A percentile compares a stretch with the other conserved stretches of the same genome.
Conservation (phyloP, 805 yeast species). For the Deakozyma indianensis region DNA sequence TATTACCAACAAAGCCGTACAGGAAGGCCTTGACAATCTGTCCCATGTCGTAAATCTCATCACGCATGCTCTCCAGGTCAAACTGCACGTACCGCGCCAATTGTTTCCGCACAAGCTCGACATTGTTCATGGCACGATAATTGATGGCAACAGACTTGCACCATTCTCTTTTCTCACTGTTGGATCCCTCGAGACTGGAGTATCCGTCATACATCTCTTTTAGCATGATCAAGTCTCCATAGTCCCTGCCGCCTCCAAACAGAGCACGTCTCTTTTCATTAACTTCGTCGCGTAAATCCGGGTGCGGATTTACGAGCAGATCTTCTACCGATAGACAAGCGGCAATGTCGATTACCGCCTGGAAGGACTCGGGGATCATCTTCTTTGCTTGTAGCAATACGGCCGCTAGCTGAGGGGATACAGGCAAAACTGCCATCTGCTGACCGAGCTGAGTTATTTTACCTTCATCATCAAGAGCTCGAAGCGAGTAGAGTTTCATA, state of each 20-base stretch:
- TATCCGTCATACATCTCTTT: slow-evolving; percentile 61
- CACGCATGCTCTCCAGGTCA: slow-evolving; percentile 19
- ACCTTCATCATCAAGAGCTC: slow-evolving; percentile 68
- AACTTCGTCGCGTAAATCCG: slow-evolving; percentile 71
- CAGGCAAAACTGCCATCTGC: slow-evolving; percentile 77
- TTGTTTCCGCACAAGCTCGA: slow-evolving; percentile 59
- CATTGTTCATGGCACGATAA: slow-evolving; percentile 68
- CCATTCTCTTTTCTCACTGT: slow-evolving; percentile 64
- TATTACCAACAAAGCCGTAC: slow-evolving; percentile 69
- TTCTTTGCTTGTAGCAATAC: slow-evolving; percentile 63
- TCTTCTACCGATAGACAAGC: slow-evolving; percentile 91
- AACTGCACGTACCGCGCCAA: slow-evolving; percentile 49
- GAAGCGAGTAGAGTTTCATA: slow-evolving; percentile 59
- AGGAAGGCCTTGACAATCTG: slow-evolving; percentile 63
- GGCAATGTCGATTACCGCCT: slow-evolving; percentile 63
- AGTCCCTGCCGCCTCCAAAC: slow-evolving; percentile 53
- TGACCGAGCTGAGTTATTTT: slow-evolving; percentile 66
- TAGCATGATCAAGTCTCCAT: slow-evolving; percentile 74
- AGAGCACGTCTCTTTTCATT: slow-evolving; percentile 57
- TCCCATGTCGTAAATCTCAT: slow-evolving; percentile 32
- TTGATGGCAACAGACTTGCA: slow-evolving; percentile 67
- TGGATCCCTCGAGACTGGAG: slow-evolving; percentile 23
- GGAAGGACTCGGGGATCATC: slow-evolving; percentile 20
- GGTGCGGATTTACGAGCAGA: slow-evolving; percentile 61
- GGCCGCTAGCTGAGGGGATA: slow-evolving; percentile 84